Percentiles rank a stretch among this genome's conserved stretches.
These are phyloP conservation scores for Talaromyces ruber DNA, from an alignment of 495 filamentous ascomycete species.

Conservation along the genomic window DNA sequence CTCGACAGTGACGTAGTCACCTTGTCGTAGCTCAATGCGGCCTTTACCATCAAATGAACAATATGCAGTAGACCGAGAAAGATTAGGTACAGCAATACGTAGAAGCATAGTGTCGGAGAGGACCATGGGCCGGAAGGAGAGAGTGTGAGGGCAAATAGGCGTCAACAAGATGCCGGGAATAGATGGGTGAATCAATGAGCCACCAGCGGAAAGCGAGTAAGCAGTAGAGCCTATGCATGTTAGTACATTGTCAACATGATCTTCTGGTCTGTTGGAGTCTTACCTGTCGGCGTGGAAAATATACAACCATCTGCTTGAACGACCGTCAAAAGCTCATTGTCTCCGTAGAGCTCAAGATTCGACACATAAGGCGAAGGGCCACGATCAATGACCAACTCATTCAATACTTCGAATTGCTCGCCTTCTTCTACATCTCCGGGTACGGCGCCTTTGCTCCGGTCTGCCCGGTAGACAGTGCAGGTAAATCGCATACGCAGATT, in stretches of 20 bases:
- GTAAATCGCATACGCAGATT: constrained; percentile 97
- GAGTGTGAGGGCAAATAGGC: constrained; percentile 93
- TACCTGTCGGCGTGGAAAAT: constrained; percentile 89
- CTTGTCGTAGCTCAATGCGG: constrained; percentile 79
- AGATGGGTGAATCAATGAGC: constrained; percentile 91
- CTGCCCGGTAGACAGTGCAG: constrained; percentile 75
- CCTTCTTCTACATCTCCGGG: constrained; percentile 53
- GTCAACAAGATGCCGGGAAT: constrained; percentile 96
- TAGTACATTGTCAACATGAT: constrained; percentile 4
- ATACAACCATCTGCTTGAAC: constrained; percentile 96
- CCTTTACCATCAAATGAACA: constrained; percentile 96
- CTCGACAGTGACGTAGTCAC: constrained; percentile 90
- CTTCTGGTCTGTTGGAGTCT: constrained; percentile 7
- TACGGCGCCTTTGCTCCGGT: constrained; percentile 35
- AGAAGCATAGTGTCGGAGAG: constrained; percentile 90
- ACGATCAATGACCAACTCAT: constrained; percentile 95
- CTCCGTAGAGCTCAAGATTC: constrained; percentile 90
- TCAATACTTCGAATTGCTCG: constrained; percentile 91
- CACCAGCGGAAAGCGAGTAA: constrained; percentile 91
- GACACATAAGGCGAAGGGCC: constrained; percentile 95
- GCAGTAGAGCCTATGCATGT: constrained; percentile 63
- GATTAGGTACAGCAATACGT: constrained; percentile 73
- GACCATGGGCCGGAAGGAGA: constrained; percentile 97
- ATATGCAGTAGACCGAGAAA: constrained; percentile 85
- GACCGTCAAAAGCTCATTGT: constrained; percentile 86